Percentiles rank a stretch among this genome's conserved stretches.
Conservation (phyloP, 2,329 filamentous ascomycete species). For the Endoconidiophora polonica region DNA sequence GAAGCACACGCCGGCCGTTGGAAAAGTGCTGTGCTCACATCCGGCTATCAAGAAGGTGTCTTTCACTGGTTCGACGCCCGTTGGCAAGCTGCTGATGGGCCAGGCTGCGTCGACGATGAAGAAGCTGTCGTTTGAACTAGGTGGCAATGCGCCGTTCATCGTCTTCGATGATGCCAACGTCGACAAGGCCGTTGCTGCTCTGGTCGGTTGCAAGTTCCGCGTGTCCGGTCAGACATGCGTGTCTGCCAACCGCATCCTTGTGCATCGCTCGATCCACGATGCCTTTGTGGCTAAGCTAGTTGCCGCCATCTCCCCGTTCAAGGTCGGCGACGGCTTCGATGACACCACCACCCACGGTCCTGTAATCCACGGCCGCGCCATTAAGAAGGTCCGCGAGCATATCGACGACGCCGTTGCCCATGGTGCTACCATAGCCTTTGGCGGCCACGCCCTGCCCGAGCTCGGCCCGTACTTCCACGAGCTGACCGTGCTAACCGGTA, state of each 20-base stretch:
- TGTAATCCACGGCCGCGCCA: constrained; percentile 47
- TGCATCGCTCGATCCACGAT: constrained; percentile 43
- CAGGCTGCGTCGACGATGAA: constrained; percentile 52
- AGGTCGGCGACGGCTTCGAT: constrained; percentile 38
- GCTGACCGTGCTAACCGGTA: constrained; percentile 50
- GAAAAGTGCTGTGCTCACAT: constrained; percentile 32
- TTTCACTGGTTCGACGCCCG: constrained; percentile 46
- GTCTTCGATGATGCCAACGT: constrained; percentile 61
- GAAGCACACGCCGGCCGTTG: constrained; percentile 62
- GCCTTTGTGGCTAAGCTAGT: constrained; percentile 32
- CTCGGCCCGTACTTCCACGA: constrained; percentile 52
- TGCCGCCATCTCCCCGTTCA: constrained; percentile 38
- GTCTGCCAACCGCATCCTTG: constrained; percentile 42
- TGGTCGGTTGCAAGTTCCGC: constrained; percentile 54
- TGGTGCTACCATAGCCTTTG: constrained; percentile 40
- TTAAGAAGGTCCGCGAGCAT: constrained; percentile 43
- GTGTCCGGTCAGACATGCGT: constrained; percentile 59
- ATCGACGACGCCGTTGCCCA: constrained; percentile 46
- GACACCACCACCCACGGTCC: constrained; percentile 42
- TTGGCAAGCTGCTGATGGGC: constrained; percentile 43
- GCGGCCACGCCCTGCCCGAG: constrained; percentile 40
- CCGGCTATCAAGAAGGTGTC: constrained; percentile 47
- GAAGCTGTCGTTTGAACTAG: constrained; percentile 59
- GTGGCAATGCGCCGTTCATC: constrained; percentile 60
- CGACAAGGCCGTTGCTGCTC: constrained; percentile 47